phyloP scores from a whole-genome alignment of 2,329 filamentous ascomycete species.

The Aureobasidium sp. region DNA sequence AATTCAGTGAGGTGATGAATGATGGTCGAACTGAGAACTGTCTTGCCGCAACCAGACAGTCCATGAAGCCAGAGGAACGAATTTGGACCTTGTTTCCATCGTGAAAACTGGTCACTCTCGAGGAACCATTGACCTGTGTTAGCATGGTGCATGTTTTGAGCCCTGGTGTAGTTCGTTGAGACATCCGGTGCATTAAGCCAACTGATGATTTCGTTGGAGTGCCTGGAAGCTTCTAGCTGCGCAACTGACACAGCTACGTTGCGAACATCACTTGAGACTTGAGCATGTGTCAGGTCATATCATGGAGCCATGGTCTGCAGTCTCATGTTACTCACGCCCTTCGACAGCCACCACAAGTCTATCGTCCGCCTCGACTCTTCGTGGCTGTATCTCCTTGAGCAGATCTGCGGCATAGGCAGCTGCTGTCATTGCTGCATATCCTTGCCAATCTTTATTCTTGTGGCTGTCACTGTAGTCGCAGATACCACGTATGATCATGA shows the following conservation, averaged over 20 bases:
- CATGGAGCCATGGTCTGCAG: too few relatives aligned
- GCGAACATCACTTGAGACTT: background rate
- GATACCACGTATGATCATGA: slow-evolving; percentile 24
- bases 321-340: too few relatives aligned
- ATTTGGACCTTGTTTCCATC: background rate
- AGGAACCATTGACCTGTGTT: slow-evolving; percentile 6
- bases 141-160: background rate
- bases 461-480: slow-evolving; percentile 25
- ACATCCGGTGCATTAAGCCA: background rate
- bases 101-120: background rate
- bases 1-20: background rate
- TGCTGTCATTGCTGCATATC: slow-evolving; percentile 21
- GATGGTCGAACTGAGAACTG: slow-evolving; percentile 10
- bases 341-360: too few relatives aligned
- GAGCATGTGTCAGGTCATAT: too few relatives aligned
- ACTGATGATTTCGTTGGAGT: background rate
- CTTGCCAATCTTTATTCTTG: slow-evolving; percentile 23
- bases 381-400: background rate
- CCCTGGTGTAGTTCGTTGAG: background rate
- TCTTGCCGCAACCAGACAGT: slow-evolving; percentile 12
- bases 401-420: slow-evolving; percentile 22
- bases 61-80: slow-evolving; percentile 13
- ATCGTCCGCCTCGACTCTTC: too few relatives aligned
- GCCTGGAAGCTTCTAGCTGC: too few relatives aligned
- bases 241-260: too few relatives aligned